Conservation (phyloP, 1,284 basidiomycete species). For the Hymenochaete sp. region DNA sequence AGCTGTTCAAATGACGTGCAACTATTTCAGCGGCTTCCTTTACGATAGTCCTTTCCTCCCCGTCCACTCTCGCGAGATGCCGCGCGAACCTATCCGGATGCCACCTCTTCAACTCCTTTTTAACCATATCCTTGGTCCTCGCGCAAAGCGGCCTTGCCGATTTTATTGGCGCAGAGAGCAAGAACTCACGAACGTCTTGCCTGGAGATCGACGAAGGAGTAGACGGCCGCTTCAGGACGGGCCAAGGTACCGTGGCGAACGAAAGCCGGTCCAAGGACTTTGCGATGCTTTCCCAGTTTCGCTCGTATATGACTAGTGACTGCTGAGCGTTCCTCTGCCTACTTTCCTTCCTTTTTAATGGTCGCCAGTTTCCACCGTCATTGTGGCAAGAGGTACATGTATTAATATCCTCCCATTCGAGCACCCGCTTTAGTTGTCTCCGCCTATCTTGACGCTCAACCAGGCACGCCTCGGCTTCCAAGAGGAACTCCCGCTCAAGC, state of each 20-base stretch:
- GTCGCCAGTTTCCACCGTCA: slow-evolving; percentile 4
- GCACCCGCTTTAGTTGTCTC: no score
- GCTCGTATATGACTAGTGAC: slow-evolving; percentile 50
- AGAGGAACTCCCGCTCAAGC: no score
- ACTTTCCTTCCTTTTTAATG: slow-evolving; percentile 6
- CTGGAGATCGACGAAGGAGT: slow-evolving; percentile 41
- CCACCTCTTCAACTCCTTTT: slow-evolving; percentile 59
- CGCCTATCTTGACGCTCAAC: no score
- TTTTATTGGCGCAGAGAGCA: slow-evolving; percentile 52
- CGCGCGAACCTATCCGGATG: slow-evolving; percentile 68
- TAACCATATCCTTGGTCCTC: slow-evolving; percentile 55
- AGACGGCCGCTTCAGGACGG: slow-evolving; percentile 37
- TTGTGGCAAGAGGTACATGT: no score
- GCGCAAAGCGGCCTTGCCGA: no score
- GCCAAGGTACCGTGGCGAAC: slow-evolving; percentile 53
- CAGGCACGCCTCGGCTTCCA: no score
- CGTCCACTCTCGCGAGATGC: slow-evolving; percentile 40
- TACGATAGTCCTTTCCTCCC: slow-evolving; percentile 44
- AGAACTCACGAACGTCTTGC: slow-evolving; percentile 42
- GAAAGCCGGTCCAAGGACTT: slow-evolving; percentile 26
- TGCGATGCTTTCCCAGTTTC: slow-evolving; percentile 52
- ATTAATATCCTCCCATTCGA: no score
- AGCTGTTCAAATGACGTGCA: slow-evolving; percentile 61
- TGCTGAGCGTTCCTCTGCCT: slow-evolving; percentile 18
- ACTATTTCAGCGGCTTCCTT: slow-evolving; percentile 62